Conservation (phyloP, 305 asterid genomes). For the Fraxinus dipetala region DNA sequence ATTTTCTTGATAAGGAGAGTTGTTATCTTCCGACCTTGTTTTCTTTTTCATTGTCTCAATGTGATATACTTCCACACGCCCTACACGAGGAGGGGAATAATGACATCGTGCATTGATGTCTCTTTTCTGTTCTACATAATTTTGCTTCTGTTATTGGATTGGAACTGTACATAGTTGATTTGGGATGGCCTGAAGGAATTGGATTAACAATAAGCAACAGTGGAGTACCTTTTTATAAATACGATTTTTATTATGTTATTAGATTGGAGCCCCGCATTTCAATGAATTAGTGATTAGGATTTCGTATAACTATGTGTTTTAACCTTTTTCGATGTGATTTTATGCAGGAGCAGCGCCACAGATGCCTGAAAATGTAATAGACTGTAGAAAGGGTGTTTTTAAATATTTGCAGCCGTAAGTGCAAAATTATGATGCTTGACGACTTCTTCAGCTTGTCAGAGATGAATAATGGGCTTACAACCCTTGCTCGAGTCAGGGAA, state of each 20-base stretch:
- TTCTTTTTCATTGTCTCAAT: background rate
- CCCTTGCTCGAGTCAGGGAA: constrained; percentile 63
- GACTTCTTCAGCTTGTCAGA: constrained; percentile 66
- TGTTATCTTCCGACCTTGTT: background rate
- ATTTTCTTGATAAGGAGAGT: background rate
- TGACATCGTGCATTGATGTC: background rate
- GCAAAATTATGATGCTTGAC: constrained; percentile 53
- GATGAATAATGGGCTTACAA: constrained; percentile 59
- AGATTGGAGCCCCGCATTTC: background rate
- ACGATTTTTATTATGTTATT: background rate
- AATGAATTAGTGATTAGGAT: background rate
- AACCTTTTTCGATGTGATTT: constrained; percentile 10
- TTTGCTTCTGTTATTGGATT: background rate
- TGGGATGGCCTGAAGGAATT: background rate
- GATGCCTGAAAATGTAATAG: constrained; percentile 16
- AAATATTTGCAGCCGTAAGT: constrained; percentile 13
- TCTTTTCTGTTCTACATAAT: background rate
- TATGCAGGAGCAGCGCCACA: constrained; percentile 20
- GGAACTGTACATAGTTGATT: background rate
- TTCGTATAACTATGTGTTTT: background rate
- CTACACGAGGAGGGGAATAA: background rate
- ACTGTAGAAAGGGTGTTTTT: background rate
- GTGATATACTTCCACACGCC: background rate
- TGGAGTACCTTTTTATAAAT: background rate
- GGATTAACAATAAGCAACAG: background rate